phyloP scores from a whole-genome alignment of 2,329 filamentous ascomycete genomes.

The Aspergillus tubingensis region DNA sequence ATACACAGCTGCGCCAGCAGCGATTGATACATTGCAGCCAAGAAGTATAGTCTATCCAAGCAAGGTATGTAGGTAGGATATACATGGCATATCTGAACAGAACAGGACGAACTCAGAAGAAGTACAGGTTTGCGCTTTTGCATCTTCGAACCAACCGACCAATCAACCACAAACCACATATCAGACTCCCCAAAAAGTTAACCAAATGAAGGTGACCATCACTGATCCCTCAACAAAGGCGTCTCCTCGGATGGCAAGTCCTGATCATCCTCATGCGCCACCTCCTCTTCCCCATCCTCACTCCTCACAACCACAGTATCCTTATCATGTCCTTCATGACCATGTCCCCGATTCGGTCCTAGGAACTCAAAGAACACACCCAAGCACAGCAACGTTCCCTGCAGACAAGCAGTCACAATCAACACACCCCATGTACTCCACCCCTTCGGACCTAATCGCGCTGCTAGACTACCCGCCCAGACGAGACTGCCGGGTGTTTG shows the following conservation, averaged over 20 bases:
- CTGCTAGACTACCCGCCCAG: constrained; percentile 81
- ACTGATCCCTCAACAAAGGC: constrained; percentile 35
- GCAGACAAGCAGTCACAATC: constrained; percentile 79
- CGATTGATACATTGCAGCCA: background rate
- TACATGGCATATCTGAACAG: background rate
- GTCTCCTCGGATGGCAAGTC: constrained; percentile 36
- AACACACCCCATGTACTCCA: constrained; percentile 98
- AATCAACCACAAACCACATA: background rate
- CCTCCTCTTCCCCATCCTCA: constrained; percentile 13
- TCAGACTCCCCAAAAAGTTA: too few relatives aligned
- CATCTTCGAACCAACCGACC: background rate
- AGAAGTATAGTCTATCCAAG: background rate
- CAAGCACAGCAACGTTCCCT: constrained; percentile 78
- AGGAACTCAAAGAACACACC: constrained; percentile 68
- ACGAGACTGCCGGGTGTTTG: constrained; percentile 92
- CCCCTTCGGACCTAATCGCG: constrained; percentile 74
- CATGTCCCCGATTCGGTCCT: constrained; percentile 48
- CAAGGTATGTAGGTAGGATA: background rate
- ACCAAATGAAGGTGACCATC: constrained; percentile 2
- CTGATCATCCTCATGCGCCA: constrained; percentile 13
- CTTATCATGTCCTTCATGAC: constrained; percentile 22
- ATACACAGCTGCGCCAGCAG: background rate
- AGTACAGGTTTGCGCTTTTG: background rate
- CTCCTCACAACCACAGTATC: constrained; percentile 13
- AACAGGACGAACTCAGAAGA: background rate